phyloP scores from a whole-genome alignment of 2,329 filamentous ascomycete species.

The Monilinia polystroma region DNA sequence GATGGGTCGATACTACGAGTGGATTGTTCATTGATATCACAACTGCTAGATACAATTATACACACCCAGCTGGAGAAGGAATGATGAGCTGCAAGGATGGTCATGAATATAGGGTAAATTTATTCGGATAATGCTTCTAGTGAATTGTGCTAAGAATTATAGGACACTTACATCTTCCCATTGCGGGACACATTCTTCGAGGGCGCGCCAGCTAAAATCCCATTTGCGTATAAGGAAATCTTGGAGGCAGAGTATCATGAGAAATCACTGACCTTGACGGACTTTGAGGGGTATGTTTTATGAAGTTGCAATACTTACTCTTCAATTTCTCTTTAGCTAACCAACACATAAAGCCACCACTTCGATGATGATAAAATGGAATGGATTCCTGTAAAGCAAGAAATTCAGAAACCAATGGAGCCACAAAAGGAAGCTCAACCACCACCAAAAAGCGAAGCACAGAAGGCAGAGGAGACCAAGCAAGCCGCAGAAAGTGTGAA shows the following conservation, averaged over 20 bases:
- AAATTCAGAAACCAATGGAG: conserved; percentile 16
- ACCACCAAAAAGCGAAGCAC: conserved; percentile 7
- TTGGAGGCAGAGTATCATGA: conserved; percentile 57
- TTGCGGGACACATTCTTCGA: conserved; percentile 69
- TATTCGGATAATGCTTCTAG: not conserved
- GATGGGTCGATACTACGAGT: conserved; percentile 75
- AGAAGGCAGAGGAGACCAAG: conserved; percentile 26
- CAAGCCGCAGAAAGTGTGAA: conserved; percentile 39
- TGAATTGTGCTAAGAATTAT: conserved; percentile 22
- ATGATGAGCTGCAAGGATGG: conserved; percentile 53
- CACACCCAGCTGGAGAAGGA: conserved; percentile 45
- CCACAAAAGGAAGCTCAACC: conserved; percentile 32
- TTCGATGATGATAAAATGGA: conserved; percentile 45
- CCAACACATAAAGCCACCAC: conserved; percentile 40
- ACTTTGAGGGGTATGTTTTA: conserved; percentile 51
- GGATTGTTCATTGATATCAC: conserved; percentile 86
- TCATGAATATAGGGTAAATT: conserved; percentile 49
- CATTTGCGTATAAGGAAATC: conserved; percentile 59
- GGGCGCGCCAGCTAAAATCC: conserved; percentile 64
- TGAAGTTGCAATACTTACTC: conserved; percentile 30
- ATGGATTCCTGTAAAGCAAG: conserved; percentile 34
- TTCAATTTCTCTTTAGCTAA: not conserved
- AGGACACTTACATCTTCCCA: conserved; percentile 64
- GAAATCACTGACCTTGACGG: conserved; percentile 50
- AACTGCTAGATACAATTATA: conserved; percentile 52